A percentile compares a stretch with the other conserved stretches of the same genome.
These are phyloP conservation scores for Starmerella sirachaensis DNA, from an alignment of 805 yeast species.

Conservation along the genomic window DNA sequence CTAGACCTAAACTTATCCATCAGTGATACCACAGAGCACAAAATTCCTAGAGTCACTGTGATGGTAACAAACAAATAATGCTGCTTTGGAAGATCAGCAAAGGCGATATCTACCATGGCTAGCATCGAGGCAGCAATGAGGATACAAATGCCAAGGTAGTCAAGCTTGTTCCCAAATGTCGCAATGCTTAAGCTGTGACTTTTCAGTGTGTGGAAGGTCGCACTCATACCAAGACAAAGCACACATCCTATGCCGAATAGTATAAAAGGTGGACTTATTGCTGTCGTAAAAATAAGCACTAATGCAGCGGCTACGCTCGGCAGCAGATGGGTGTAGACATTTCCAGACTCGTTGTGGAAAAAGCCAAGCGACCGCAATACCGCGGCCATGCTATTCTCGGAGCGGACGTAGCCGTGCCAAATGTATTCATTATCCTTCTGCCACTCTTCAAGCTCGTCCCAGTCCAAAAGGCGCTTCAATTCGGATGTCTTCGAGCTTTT, in stretches of 20 bases:
- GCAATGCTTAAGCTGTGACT: constrained; percentile 49
- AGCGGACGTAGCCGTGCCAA: constrained; percentile 49
- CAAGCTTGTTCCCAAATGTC: constrained; percentile 53
- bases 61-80: constrained; percentile 31
- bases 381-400: constrained; percentile 36
- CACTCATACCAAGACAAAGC: constrained; percentile 49
- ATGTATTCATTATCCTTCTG: constrained; percentile 63
- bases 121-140: constrained; percentile 54
- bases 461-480: constrained; percentile 26
- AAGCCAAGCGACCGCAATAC: constrained; percentile 42
- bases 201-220: constrained; percentile 55
- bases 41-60: constrained; percentile 43
- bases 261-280: constrained; percentile 33
- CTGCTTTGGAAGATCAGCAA: constrained; percentile 29
- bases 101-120: constrained; percentile 38
- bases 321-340: constrained; percentile 53
- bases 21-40: constrained; percentile 54
- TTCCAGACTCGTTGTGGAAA: constrained; percentile 60
- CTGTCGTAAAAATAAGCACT: constrained; percentile 13
- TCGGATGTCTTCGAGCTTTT: too few relatives aligned
- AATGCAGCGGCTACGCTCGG: constrained; percentile 26
- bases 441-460: constrained; percentile 58
- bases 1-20: constrained; percentile 55
- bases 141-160: constrained; percentile 63
- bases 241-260: constrained; percentile 48